Base-by-base conservation (phyloP, 192 early-diverging fungal genomes). In the Funneliformis mosseae region DNA sequence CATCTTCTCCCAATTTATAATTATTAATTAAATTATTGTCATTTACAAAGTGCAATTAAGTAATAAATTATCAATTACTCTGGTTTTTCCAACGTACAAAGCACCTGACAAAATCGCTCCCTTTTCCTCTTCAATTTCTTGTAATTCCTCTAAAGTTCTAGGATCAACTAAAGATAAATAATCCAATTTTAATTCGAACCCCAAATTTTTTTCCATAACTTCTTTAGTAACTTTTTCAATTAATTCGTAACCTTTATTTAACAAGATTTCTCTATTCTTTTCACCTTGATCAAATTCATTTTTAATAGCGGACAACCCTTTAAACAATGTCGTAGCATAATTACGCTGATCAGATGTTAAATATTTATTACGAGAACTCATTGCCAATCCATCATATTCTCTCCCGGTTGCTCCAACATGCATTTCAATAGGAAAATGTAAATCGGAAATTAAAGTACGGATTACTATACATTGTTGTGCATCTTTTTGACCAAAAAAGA, bases 401-500 rank as follows among this genome's bases (percentile, higher is more conserved):
- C 98, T 88, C 6, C 88, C 82, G 1, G 96, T 99, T 11, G 90
- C 87, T 12, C 89, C 90, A 27, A 96, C 88, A 50, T 91, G 87
- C 74, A 99, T 82, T 43, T 87, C 79, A 8, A 94, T 87, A 21
- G 94, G 94, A 69, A 98, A 90, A 71, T 93, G 87, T 64, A 99
- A 85, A 84, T 99, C 98, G 2, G 89, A 83, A n/a, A 96, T 92
- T 92, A 98, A 92, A 42, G 86, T 85, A 2, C 90, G 81, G 28
- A 97, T 76, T 16, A 95, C 92, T 21, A 92, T 90, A 80, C 94
- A 97, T 84, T 99, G 98, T 87, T 99, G 98, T 5, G 91, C 92
- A 81, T 99, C 98, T 85, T 99, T 99, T 83, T 99, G 97, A 0
- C 98, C 98, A 86, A 99, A 99, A 77, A 88, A 95, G 12, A 94